Evolutionary conservation across 148 eudicot genomes (phyloP).

Genomic region (Cornus kousa): DNA sequence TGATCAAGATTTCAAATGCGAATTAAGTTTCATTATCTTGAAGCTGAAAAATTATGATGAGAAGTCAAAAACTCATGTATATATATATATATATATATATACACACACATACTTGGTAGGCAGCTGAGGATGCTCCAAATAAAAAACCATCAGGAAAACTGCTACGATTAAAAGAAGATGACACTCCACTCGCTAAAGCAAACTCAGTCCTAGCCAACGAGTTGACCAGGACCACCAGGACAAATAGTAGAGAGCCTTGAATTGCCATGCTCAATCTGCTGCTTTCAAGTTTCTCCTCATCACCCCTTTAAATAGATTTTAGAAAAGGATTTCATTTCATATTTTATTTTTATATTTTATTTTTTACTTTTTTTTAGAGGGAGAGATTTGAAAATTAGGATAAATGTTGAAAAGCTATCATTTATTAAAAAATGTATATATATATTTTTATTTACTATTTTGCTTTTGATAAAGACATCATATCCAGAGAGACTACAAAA

Average conservation of each 20-base stretch:
- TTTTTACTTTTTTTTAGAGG: no score
- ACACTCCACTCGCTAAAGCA: neutral
- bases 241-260: neutral
- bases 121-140: conserved; percentile 18
- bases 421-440: no score
- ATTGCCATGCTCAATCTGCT: neutral
- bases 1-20: neutral
- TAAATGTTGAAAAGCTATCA: no score
- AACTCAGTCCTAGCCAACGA: neutral
- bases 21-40: neutral
- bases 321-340: no score
- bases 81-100: no score
- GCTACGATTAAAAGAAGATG: neutral
- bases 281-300: neutral
- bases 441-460: no score
- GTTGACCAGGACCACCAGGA: neutral
- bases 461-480: no score
- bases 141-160: conserved; percentile 11
- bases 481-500: no score
- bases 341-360: no score
- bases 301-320: neutral
- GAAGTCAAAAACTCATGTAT: no score
- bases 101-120: conserved; percentile 21
- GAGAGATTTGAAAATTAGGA: no score
- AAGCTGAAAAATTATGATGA: neutral